Evolutionary conservation across 352 stramenopile species (phyloP).

Genomic region (Globisporangium spinosum): DNA sequence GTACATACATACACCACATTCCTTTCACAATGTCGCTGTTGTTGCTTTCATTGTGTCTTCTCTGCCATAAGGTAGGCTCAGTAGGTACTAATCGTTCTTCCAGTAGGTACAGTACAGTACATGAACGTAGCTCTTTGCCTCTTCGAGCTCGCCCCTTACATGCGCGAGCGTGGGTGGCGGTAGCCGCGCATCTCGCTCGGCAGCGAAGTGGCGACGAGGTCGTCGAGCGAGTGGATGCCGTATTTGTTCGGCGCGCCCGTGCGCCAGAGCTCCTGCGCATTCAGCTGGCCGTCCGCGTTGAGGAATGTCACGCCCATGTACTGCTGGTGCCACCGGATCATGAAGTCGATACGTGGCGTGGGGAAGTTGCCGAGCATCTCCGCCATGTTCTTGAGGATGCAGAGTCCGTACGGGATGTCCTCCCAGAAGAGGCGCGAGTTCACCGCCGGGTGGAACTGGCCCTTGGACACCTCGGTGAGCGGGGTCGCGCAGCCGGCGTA

Average conservation of each 20-base stretch:
- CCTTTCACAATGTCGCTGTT: background rate
- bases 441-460: slow-evolving; percentile 77
- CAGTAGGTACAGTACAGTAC: background rate
- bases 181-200: slow-evolving; percentile 86
- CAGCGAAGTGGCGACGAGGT: slow-evolving; percentile 88
- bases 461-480: slow-evolving; percentile 72
- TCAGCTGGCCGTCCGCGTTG: slow-evolving; percentile 83
- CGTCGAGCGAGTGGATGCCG: slow-evolving; percentile 87
- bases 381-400: slow-evolving; percentile 93
- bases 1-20: background rate
- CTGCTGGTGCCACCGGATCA: slow-evolving; percentile 93
- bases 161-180: slow-evolving; percentile 84
- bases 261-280: slow-evolving; percentile 83
- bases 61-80: background rate
- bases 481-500: slow-evolving; percentile 89
- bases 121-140: background rate
- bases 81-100: background rate
- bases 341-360: slow-evolving; percentile 90
- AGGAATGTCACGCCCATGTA: slow-evolving; percentile 89
- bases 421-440: slow-evolving; percentile 91
- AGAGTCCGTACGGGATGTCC: slow-evolving; percentile 90
- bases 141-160: slow-evolving; percentile 31
- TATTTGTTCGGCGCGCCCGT: slow-evolving; percentile 90
- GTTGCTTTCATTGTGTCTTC: slow-evolving; percentile 3
- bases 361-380: slow-evolving; percentile 92